phyloP scores from a whole-genome alignment of 2,329 filamentous ascomycete genomes.

The Fusarium continuum region DNA sequence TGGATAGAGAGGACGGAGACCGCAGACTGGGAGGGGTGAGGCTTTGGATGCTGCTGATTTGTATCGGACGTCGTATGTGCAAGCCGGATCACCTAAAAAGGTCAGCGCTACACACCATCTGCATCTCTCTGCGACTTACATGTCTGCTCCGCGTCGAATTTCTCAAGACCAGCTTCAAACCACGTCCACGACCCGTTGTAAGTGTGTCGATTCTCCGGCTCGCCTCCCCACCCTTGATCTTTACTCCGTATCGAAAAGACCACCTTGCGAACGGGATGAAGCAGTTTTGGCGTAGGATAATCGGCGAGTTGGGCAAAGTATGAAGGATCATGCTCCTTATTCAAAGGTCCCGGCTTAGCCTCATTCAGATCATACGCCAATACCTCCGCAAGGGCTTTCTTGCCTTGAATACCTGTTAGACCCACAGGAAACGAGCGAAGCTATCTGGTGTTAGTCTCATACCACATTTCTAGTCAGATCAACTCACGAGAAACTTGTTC shows the following conservation, averaged over 20 bases:
- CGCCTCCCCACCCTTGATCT: constrained; percentile 67
- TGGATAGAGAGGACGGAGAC: constrained; percentile 52
- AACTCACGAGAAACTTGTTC: constrained; percentile 50
- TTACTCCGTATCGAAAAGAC: constrained; percentile 66
- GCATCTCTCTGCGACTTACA: constrained; percentile 36
- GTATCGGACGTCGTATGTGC: constrained; percentile 45
- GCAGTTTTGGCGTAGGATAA: constrained; percentile 53
- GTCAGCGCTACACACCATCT: not conserved
- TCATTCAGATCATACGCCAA: constrained; percentile 45
- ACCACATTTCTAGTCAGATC: not conserved
- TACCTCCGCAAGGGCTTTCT: constrained; percentile 41
- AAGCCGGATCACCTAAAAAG: constrained; percentile 42
- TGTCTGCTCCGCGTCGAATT: constrained; percentile 53
- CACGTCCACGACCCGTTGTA: constrained; percentile 66
- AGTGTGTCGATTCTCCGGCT: constrained; percentile 45
- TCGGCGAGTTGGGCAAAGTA: constrained; percentile 50
- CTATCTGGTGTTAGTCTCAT: constrained; percentile 34
- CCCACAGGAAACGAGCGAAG: constrained; percentile 53
- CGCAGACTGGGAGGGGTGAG: constrained; percentile 46
- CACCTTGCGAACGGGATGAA: constrained; percentile 66
- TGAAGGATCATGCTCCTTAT: constrained; percentile 39
- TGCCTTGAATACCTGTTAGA: constrained; percentile 43
- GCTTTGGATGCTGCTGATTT: constrained; percentile 30
- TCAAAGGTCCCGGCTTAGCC: constrained; percentile 41
- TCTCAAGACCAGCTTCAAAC: constrained; percentile 71